Percentiles rank a stretch among this genome's conserved stretches.
Conservation (phyloP, 2,329 filamentous ascomycete genomes). For the Myriosclerotinia scirpicola region DNA sequence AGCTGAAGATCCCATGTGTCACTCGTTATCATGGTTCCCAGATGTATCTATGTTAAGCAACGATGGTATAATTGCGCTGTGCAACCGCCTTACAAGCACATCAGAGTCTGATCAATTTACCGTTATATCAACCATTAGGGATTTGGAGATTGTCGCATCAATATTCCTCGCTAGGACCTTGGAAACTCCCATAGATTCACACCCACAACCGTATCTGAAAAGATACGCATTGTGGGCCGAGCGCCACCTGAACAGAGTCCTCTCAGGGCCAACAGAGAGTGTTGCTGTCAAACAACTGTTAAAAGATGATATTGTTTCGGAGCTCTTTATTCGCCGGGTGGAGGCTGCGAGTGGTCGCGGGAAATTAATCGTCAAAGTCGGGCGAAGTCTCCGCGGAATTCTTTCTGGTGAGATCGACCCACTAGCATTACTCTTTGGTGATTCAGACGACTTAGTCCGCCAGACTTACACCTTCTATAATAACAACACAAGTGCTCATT, state of each 20-base stretch:
- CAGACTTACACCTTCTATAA: background rate
- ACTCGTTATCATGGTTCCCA: slow-evolving; percentile 9
- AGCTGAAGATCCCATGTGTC: background rate
- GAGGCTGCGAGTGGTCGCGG: background rate
- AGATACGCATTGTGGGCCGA: background rate
- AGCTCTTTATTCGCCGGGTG: background rate
- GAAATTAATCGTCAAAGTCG: background rate
- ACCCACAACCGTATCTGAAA: background rate
- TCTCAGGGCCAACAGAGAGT: background rate
- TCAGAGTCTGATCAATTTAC: background rate
- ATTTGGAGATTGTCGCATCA: background rate
- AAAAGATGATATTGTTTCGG: background rate
- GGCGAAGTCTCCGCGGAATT: background rate
- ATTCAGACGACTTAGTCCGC: background rate
- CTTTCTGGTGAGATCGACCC: background rate
- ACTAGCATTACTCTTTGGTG: background rate
- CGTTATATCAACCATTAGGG: background rate
- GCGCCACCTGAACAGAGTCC: background rate
- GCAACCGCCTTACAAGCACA: background rate
- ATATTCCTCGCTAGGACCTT: background rate
- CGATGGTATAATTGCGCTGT: background rate
- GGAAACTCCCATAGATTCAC: background rate
- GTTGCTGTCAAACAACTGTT: background rate
- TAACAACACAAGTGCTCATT: background rate
- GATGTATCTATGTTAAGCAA: background rate